Conservation (phyloP, 306 rosid species). For the Quercus bicolor region DNA sequence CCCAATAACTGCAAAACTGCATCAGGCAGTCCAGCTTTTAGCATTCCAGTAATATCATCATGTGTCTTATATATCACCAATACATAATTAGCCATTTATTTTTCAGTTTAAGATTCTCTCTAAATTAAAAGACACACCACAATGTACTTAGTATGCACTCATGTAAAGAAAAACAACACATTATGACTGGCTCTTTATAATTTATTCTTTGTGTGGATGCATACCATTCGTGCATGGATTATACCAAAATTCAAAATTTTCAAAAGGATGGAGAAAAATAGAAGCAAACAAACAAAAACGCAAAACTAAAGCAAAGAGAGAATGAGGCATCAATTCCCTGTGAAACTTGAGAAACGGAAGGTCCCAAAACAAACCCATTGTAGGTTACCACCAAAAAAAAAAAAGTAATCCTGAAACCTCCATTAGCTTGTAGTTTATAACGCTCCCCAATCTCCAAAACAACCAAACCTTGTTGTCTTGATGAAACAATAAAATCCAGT, state of each 20-base stretch:
- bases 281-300: neutral
- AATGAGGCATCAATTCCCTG: neutral
- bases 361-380: neutral
- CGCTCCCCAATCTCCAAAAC: neutral
- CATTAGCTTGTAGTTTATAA: neutral
- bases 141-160: neutral
- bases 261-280: neutral
- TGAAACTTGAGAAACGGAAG: neutral
- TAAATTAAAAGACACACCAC: neutral
- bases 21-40: conserved; percentile 1
- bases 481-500: neutral
- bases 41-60: neutral
- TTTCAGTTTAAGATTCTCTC: neutral
- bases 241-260: no score
- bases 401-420: neutral
- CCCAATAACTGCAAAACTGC: neutral
- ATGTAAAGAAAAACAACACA: neutral
- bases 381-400: neutral
- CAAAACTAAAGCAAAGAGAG: neutral
- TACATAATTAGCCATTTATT: neutral
- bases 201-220: neutral
- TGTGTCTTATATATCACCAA: neutral
- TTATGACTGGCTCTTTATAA: no score
- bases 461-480: neutral
- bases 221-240: neutral